Base-by-base conservation (phyloP, 441 rosid genomes). In the Arabidopsis hybrid region DNA sequence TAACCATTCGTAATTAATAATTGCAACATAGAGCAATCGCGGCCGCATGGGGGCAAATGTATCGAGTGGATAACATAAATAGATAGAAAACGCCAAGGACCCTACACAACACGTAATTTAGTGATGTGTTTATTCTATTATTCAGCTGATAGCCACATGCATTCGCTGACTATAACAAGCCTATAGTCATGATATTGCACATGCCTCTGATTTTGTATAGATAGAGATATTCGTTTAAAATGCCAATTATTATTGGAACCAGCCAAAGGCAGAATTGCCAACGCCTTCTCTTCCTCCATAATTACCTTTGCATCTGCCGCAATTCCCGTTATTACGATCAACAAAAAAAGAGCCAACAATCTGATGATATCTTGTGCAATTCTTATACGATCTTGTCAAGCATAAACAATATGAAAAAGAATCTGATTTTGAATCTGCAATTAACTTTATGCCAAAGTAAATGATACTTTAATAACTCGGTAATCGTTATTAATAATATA, bases 61-160 rank as follows among this genome's bases (percentile, higher is more conserved):
- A 49, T 51, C 71, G 67, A 40, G 50, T 50, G 32, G 49, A 50
- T 58, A 39, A 8, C 32, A 51, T 60, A 1, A 43, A 11, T 42
- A 67, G n/a, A 75, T 60, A 32, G 9, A 43, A 69, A 47, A 43
- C 1, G 35, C 17, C 2, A 43, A 8, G 51, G 76, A 43, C 56
- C 75, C 51, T 31, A 75, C 65, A 36, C 0, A 29, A 61, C 51
- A 55, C 71, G 74, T 62, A 69, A 3, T 31, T 2, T 1, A 36
- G 74, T 69, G 69, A 62, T 60, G 69, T 21, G 31, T 59, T 8
- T 3, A 21, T 18, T 1, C 9, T 31, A 56, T 13, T 8, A 59
- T 70, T 70, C 74, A 70, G 57, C 16, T 46, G 60, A 60, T 39
- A 61, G 59, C 53, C 79, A 76, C 79, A 76, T 76, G 79, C 71